These are phyloP conservation scores for Rutidosis leptorrhynchoides DNA, from an alignment of 129 eudicot species.

Conservation along the genomic window DNA sequence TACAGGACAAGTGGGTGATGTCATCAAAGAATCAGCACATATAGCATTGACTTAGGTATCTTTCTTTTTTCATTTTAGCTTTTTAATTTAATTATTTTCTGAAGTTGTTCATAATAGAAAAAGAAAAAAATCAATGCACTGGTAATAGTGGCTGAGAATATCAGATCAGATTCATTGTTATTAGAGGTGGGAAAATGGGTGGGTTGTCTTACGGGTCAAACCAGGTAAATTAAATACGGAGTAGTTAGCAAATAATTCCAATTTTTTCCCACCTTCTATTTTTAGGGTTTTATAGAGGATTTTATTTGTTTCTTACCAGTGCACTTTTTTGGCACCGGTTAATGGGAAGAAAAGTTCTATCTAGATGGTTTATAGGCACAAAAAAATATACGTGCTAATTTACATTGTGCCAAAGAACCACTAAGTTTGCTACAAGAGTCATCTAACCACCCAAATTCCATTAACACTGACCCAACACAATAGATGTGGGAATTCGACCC, in stretches of 20 bases:
- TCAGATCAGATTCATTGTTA: slow-evolving; percentile 5
- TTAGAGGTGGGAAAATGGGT: background rate
- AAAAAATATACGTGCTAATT: slow-evolving; percentile 66
- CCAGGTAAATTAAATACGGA: background rate
- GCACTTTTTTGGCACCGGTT: slow-evolving; percentile 89
- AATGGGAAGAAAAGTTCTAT: slow-evolving; percentile 68
- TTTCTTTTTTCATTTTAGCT: background rate
- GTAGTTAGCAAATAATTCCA: too few species aligned
- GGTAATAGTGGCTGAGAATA: background rate
- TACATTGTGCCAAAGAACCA: slow-evolving; percentile 75
- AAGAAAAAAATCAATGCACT: slow-evolving; percentile 11
- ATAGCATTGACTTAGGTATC: slow-evolving; percentile 97
- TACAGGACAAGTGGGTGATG: slow-evolving; percentile 97
- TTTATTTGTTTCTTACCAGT: slow-evolving; percentile 34
- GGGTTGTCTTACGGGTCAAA: background rate
- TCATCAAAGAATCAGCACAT: slow-evolving; percentile 96
- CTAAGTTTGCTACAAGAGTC: slow-evolving; percentile 42
- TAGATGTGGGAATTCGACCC: background rate
- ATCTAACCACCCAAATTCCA: background rate
- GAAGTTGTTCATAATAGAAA: background rate
- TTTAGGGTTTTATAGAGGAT: background rate
- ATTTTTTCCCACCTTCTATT: too few species aligned
- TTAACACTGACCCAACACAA: too few species aligned
- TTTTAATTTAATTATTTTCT: background rate
- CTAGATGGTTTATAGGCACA: slow-evolving; percentile 50